Evolutionary conservation across 2,329 filamentous ascomycete species (phyloP), one percentile per base, ranked within the genome.

Genomic region (Shiraia sp.): DNA sequence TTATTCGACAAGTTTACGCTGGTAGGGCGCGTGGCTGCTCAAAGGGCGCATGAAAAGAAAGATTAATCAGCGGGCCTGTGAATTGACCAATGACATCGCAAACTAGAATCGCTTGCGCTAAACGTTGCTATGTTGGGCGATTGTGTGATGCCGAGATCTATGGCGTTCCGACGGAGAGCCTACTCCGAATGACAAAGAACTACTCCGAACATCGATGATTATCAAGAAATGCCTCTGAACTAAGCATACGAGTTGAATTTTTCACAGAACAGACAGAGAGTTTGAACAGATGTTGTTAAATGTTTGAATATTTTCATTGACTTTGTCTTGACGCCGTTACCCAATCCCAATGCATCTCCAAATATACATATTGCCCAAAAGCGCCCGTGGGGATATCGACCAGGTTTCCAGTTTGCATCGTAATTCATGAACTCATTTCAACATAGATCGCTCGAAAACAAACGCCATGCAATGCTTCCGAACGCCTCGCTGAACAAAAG

Each of bases 391-490:
- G 19, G 8, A 22, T 22, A 22, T 29, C 14, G 4, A 13, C 27
- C 27, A 14, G 10, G 19, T 22, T 4, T 8, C 19, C 43, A 51
- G 35, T 22, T 22, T 22, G 19, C 19, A 22, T 22, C 19, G 4
- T 22, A 22, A 41, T 32, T 61, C 57, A 50, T 61, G 45, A 56
- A 53, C 42, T 41, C 43, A 40, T 55, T 44, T 55, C 47, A 57
- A 41, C 32, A 22, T 51, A 28, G 45, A 51, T 53, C 53, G 59
- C 57, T 61, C 55, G 54, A 58, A 58, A 53, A 40, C 31, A 53
- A 55, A 59, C 57, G 33, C 51, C 53, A 24, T 52, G 51, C 46
- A 59, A 53, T 54, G 56, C 57, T 63, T 57, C 60, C 59, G 56
- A 63, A 61, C 60, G 60, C 60, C 59, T 50, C 50, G 55, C 51